Conservation (phyloP, 2,329 filamentous ascomycete species). For the Orbilia ellipsospora region DNA sequence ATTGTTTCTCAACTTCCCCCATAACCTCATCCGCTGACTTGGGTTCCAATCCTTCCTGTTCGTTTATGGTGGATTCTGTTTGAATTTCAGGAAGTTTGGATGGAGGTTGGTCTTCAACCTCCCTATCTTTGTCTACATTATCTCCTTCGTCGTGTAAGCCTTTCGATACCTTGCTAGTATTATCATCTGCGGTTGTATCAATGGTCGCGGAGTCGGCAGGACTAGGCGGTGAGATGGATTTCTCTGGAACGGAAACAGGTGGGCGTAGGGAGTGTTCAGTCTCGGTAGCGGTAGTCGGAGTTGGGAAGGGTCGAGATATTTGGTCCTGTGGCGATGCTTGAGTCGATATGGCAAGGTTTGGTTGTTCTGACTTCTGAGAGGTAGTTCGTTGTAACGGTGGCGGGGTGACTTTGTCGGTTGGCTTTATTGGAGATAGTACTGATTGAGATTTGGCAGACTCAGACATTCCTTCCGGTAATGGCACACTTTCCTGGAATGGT, state of each 20-base stretch:
- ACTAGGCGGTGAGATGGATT: slow-evolving; percentile 45
- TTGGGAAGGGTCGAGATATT: slow-evolving; percentile 45
- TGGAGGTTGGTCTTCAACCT: slow-evolving; percentile 7
- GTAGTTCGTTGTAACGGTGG: slow-evolving; percentile 24
- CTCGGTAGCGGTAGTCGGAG: slow-evolving; percentile 49
- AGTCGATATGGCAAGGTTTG: slow-evolving; percentile 52
- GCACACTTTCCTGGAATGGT: slow-evolving; percentile 35
- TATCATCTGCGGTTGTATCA: slow-evolving; percentile 1
- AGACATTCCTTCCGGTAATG: slow-evolving; percentile 16
- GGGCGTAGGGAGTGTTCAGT: slow-evolving; percentile 25
- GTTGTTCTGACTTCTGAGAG: slow-evolving; percentile 47
- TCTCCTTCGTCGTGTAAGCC: slow-evolving; percentile 6
- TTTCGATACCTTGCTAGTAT: background rate
- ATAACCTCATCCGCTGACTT: slow-evolving; percentile 41
- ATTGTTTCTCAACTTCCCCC: slow-evolving; percentile 53
- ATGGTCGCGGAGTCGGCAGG: slow-evolving; percentile 37
- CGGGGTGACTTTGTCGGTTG: slow-evolving; percentile 40
- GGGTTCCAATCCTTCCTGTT: slow-evolving; percentile 5
- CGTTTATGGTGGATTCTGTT: background rate
- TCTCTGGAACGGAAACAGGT: slow-evolving; percentile 24
- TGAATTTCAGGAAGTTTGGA: background rate
- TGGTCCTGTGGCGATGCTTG: slow-evolving; percentile 37
- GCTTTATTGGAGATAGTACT: slow-evolving; percentile 33
- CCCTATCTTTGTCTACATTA: slow-evolving; percentile 1
- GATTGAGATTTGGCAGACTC: slow-evolving; percentile 22